Evolutionary conservation across 345 rosid genomes (phyloP), one percentile per base, ranked within the genome.

Genomic region (Citrus mangshanensis): DNA sequence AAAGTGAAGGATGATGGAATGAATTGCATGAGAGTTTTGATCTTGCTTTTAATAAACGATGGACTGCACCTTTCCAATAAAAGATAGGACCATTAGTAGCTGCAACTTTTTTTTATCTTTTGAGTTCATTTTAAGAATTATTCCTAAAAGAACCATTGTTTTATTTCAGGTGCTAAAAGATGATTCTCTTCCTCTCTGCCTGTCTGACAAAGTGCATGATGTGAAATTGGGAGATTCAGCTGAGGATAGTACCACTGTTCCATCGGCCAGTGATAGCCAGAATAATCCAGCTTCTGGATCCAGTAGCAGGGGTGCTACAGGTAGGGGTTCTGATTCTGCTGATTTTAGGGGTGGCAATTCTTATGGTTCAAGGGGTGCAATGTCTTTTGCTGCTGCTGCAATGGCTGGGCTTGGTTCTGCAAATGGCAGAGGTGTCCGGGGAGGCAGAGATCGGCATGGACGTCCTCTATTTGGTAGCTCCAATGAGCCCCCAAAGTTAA

Each of bases 311-410:
- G 89, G 91, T 71, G 92, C 89, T 80, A 82, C 89, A 49, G 88
- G 85, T 72, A 88, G 93, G 83, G 92, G 89, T 56, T 89, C 94
- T 5, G 95, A 93, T 84, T 90, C 93, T 82, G 79, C 90, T 84
- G 98, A 88, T 79, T 86, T 91, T 69, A 89, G 95, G 77, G 80
- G 89, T 86, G 90, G 92, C 38, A 87, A 78, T 83, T 77, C 96
- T 75, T 93, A 88, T 80, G 93, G 97, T 73, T 87, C 98, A 62
- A 92, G 97, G 85, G 99, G 98, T 80, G 95, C 97, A 25, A 91
- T 93, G 91, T 94, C 98, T 54, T 97, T 94, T 85, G 99, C 98
- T 64, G 98, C 99, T 70, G 98, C 98, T 46, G 95, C 99, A 9
- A 94, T 94, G 98, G 97, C 98, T 82, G 99, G 99, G 73, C 92